Base-by-base conservation (phyloP, 148 eudicot species). In the Rhododendron ferrugineum region DNA sequence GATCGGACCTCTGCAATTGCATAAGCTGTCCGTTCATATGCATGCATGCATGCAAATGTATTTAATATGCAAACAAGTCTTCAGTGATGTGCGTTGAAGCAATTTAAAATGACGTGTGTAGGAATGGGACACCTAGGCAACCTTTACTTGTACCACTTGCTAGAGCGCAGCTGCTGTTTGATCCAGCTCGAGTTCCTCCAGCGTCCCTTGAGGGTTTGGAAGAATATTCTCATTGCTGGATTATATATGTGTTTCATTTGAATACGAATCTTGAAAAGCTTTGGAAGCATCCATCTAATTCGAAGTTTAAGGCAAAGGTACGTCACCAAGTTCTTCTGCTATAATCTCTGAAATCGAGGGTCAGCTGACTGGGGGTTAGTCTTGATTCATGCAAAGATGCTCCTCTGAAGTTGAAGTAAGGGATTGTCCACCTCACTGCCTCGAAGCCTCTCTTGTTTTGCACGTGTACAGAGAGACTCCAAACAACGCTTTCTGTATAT, bases 61-160 rank as follows among this genome's bases (percentile, higher is more conserved):
- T 2, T 46, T 62, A 70, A 30, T n/a, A 8, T 10, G 58, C 79
- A 36, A 4, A 40, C 62, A 54, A 23, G 20, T 56, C 74, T 77
- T 76, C 56, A 36, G 70, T 42, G 54, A 32, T 14, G 23, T 50
- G 52, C 23, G 7, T 74, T 32, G 47, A n/a, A 46, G 13, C 30
- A 18, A 56, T 22, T 13, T 3, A 11, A 30, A 78, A 49, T 73
- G 49, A 56, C 49, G 58, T 82, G 30, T 90, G 88, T 82, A 97
- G 99, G 91, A 97, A 97, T 80, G 99, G 99, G 84, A 94, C 99
- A 30, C 99, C 98, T 47, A 95, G 99, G 89, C 99, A 97, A 79
- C 99, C 99, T 86, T 90, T 95, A 85, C 91, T 97, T 60, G 99
- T 97, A 80, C 98, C 99, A 82, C 95, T 95, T 87, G 98, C 99